phyloP scores from a whole-genome alignment of 352 stramenopile species.

The Peronosclerospora sorghi region DNA sequence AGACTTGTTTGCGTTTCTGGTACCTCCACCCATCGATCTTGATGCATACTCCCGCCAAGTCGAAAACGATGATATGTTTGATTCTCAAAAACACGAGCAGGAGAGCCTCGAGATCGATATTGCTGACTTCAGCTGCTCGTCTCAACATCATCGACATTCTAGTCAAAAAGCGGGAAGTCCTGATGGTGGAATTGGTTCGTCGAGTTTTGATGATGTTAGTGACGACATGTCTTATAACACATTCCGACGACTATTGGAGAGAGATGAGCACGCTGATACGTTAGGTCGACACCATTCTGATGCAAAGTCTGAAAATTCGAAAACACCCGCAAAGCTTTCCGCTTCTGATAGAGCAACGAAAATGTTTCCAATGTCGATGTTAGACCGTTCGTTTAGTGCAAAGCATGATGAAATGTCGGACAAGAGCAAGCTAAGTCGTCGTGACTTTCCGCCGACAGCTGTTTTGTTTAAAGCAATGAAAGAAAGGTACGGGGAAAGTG shows the following conservation, averaged over 20 bases:
- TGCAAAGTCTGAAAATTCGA: constrained; percentile 56
- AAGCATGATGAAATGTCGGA: constrained; percentile 66
- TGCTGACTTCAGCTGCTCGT: constrained; percentile 6
- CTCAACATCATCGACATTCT: constrained; percentile 13
- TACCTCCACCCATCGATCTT: constrained; percentile 71
- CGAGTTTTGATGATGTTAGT: constrained; percentile 13
- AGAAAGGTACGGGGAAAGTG: constrained; percentile 70
- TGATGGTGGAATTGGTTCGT: constrained; percentile 15
- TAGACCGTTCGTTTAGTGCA: constrained; percentile 43
- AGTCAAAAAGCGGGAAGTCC: constrained; percentile 10
- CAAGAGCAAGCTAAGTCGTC: constrained; percentile 70
- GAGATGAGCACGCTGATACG: constrained; percentile 19
- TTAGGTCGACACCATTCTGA: constrained; percentile 25
- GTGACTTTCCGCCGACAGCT: constrained; percentile 74
- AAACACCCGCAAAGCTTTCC: constrained; percentile 36
- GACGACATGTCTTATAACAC: constrained; percentile 32
- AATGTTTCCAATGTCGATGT: constrained; percentile 60
- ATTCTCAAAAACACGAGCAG: no score
- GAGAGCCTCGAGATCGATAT: constrained; percentile 6
- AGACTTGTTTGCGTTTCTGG: constrained; percentile 69
- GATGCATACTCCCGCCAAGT: constrained; percentile 68
- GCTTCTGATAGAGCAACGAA: constrained; percentile 60
- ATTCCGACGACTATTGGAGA: constrained; percentile 32
- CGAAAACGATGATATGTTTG: constrained; percentile 43
- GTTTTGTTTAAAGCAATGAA: constrained; percentile 80